Conservation (phyloP, 1,284 basidiomycete genomes). For the Sanghuangporus weigelae region DNA sequence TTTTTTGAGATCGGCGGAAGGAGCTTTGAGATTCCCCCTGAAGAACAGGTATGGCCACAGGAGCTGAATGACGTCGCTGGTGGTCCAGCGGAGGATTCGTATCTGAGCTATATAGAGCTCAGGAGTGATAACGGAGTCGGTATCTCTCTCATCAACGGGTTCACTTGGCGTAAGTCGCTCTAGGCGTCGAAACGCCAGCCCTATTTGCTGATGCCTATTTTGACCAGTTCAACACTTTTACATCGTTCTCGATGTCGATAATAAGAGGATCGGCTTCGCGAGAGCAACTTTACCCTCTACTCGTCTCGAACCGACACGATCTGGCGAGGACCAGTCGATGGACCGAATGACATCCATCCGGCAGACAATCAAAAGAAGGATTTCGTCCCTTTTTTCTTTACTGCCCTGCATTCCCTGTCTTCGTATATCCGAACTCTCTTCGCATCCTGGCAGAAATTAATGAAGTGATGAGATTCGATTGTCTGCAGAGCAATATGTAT, state of each 20-base stretch:
- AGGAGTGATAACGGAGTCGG: not conserved
- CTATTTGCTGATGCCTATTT: not conserved
- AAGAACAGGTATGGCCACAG: slow-evolving; percentile 20
- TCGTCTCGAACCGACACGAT: not conserved
- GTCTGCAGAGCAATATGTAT: not conserved
- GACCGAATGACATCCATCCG: not conserved
- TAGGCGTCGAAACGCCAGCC: not conserved
- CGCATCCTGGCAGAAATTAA: not conserved
- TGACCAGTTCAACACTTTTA: slow-evolving; percentile 21
- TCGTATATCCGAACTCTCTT: not conserved
- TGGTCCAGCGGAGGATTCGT: slow-evolving; percentile 13
- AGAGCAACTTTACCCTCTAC: not conserved
- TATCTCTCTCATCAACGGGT: not conserved
- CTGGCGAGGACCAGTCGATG: not conserved
- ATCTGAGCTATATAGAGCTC: slow-evolving; percentile 13
- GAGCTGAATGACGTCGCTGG: slow-evolving; percentile 17
- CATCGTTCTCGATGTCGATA: slow-evolving; percentile 18
- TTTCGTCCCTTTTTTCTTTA: not conserved
- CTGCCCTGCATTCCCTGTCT: not conserved
- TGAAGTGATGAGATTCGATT: not conserved
- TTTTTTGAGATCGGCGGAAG: slow-evolving; percentile 18
- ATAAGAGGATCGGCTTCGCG: slow-evolving; percentile 19
- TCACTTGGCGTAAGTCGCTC: not conserved
- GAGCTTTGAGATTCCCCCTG: slow-evolving; percentile 15
- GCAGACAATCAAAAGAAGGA: not conserved